These are phyloP conservation scores for Lactarius trivialis DNA, from an alignment of 768 basidiomycete species.

Conservation along the genomic window DNA sequence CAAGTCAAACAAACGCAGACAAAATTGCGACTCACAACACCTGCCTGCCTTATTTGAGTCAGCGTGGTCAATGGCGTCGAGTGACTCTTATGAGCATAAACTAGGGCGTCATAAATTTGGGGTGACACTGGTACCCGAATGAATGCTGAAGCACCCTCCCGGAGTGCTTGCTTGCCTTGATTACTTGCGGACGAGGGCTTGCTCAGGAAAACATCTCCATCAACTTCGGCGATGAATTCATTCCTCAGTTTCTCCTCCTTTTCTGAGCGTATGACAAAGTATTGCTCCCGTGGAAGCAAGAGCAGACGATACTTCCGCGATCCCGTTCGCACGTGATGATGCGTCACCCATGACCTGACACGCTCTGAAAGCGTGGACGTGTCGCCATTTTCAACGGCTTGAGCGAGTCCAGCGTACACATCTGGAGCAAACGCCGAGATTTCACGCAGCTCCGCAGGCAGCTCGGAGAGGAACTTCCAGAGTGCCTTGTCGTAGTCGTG, in stretches of 20 bases:
- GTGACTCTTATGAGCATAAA: constrained; percentile 59
- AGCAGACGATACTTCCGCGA: constrained; percentile 53
- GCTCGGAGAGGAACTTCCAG: constrained; percentile 40
- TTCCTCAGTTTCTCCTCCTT: constrained; percentile 46
- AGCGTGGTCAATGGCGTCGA: constrained; percentile 49
- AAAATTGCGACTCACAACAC: constrained; percentile 44
- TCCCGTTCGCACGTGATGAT: constrained; percentile 57
- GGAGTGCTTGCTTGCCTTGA: constrained; percentile 24
- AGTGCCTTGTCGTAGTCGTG: constrained; percentile 47
- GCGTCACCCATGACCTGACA: constrained; percentile 45
- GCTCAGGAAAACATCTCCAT: constrained; percentile 29
- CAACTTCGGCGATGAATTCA: constrained; percentile 39
- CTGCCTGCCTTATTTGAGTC: constrained; percentile 46
- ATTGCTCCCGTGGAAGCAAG: constrained; percentile 53
- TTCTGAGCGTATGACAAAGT: constrained; percentile 43
- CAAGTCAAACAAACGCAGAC: background rate
- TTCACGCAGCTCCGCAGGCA: constrained; percentile 52
- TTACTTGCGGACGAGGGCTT: constrained; percentile 16
- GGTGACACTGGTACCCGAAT: constrained; percentile 58
- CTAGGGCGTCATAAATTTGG: constrained; percentile 64
- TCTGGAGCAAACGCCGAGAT: constrained; percentile 53
- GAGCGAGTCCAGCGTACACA: constrained; percentile 45
- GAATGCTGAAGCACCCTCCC: constrained; percentile 39
- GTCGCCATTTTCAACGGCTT: constrained; percentile 37
- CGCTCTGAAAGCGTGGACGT: constrained; percentile 34